Evolutionary conservation across 192 early-diverging fungal genomes (phyloP).

Genomic region (Coemansia asiatica): DNA sequence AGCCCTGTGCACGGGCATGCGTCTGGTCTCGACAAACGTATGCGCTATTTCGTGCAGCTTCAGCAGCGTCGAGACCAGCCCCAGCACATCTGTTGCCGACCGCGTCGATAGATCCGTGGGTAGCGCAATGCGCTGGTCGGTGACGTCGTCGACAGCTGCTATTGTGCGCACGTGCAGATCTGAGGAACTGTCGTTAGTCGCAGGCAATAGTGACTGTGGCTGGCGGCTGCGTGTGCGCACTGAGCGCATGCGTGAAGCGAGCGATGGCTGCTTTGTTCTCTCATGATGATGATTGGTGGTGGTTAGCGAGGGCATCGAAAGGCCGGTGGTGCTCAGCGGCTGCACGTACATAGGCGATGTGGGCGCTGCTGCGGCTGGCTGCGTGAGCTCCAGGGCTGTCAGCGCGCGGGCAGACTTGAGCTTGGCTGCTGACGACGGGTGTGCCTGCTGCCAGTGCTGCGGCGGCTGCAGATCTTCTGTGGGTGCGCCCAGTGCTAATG

Average conservation of each 20-base stretch:
- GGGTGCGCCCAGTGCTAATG: neutral
- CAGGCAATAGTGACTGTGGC: neutral
- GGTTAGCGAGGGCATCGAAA: slow-evolving; percentile 1
- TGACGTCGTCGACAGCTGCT: slow-evolving; percentile 10
- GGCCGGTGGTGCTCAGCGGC: slow-evolving; percentile 19
- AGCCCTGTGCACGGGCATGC: slow-evolving; percentile 21
- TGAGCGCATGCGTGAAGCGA: neutral
- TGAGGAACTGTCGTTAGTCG: neutral
- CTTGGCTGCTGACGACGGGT: neutral
- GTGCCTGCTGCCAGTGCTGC: neutral
- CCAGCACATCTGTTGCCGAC: slow-evolving; percentile 21
- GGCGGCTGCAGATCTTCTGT: neutral
- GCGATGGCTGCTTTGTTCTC: neutral
- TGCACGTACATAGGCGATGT: slow-evolving; percentile 13
- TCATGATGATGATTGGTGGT: too few species aligned
- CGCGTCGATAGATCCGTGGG: slow-evolving; percentile 15
- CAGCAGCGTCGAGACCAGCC: slow-evolving; percentile 26
- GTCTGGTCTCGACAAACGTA: slow-evolving; percentile 41
- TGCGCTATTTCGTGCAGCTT: slow-evolving; percentile 39
- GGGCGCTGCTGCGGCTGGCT: slow-evolving; percentile 16
- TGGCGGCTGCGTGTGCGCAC: neutral
- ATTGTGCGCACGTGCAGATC: slow-evolving; percentile 18
- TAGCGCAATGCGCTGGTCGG: slow-evolving; percentile 24
- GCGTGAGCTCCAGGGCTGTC: neutral
- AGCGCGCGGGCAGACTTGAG: slow-evolving; percentile 2